Evolutionary conservation across 805 yeast species (phyloP), one percentile per base, ranked within the genome.

Genomic region (Lipomyces mesembrius): DNA sequence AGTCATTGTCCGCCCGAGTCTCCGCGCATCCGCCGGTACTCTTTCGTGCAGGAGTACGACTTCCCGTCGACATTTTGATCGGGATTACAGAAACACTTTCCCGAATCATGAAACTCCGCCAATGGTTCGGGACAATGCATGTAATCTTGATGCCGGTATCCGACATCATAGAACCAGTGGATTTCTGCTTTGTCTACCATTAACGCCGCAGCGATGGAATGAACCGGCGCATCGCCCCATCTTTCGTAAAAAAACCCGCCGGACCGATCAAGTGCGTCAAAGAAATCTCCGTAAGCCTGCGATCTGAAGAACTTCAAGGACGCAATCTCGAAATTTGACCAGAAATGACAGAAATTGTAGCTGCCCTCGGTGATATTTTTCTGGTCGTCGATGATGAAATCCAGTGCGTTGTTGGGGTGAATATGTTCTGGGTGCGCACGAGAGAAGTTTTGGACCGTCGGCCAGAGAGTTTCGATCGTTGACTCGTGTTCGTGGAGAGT

Each of bases 181-280:
- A 92, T 78, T 74, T 91, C 88, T 20, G 80, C 75, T 62, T 80
- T 83, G 68, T 87, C 84, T 68, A 90, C 77, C 56, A 90, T 76
- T 55, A 90, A 76, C 0, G 89, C 76, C 0, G 85, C 87, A 0
- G 87, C 96, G 35, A 91, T 80, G 0, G 94, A 82, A 76, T 92
- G 97, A 17, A 92, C 90, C 0, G 97, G 97, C 0, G 97, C 97
- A 79, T 92, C 98, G 17, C 98, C 98, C 74, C 74, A 71, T 8
- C 73, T 64, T 27, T 88, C 91, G 77, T 88, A 88, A 77, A 86
- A 88, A 77, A 88, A 88, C 54, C 88, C 88, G 29, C 90, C 90
- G 2, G 85, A 80, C 62, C 79, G 71, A 76, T 88, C 92, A 66
- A 88, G 79, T 65, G 78, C 73, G 46, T 86, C 82, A 73, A 88